Evolutionary conservation across 176 grass and related monocot genomes (phyloP), one percentile per base, ranked within the genome.

Genomic region (Olyra latifolia): DNA sequence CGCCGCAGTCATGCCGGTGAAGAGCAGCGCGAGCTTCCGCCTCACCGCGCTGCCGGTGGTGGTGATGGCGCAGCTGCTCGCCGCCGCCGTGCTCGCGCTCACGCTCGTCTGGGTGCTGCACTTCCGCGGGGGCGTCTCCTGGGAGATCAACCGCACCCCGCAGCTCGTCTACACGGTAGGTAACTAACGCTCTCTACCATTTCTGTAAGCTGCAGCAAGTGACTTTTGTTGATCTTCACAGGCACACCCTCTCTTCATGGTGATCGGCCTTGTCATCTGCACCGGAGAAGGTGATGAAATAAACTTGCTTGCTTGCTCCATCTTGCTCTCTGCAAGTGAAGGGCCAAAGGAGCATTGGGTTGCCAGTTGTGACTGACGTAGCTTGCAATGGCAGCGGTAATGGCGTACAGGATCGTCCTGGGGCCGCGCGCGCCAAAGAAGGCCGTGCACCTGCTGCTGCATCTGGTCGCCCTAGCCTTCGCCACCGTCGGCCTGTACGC

Each of bases 241-340:
- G 88, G 89, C 80, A 38, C 89, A 87, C 43, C 84, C 80, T 76
- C 75, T 91, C 32, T 91, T 91, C 84, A 87, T 84, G 89, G 75
- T 91, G 11, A 75, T 87, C 22, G 89, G 84, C 25, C 27, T 87
- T 16, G 63, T 91, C 70, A 80, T 91, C 62, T 91, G 84, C 74
- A 80, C 80, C 0, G 89, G 89, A 39, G 80, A 91, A 87, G 89
- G 89, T 91, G 87, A 74, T 2, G 17, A 1, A 41, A 16, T 17
- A 32, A 40, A 19, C 45, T n/a, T 17, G 6, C 8, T 46, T 20
- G 56, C 4, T 20, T 40, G 47, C 4, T 47, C 10, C 68, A 6
- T 71, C 42, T 19, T 48, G 19, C n/a, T n/a, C 46, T 50, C 27
- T 39, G 43, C 44, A 55, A 74, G 6, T 44, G 38, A 42, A 27